A percentile compares a stretch with the other conserved stretches of the same genome.
Conservation (phyloP, 2,329 filamentous ascomycete species). For the Pseudogymnoascus sp. region DNA sequence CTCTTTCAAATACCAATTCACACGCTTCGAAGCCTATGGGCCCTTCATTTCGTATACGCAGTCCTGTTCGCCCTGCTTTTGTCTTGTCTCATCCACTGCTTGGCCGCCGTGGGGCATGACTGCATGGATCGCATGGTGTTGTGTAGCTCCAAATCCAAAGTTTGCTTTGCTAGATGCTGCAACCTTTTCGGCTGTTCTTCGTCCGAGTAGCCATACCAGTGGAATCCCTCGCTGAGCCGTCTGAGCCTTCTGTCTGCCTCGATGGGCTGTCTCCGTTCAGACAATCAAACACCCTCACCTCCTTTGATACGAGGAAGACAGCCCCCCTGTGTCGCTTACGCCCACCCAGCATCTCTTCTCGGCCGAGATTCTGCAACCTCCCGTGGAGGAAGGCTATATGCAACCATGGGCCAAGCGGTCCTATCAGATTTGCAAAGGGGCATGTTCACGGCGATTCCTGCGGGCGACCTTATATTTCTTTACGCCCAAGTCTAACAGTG, state of each 20-base stretch:
- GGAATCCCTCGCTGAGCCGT: background rate
- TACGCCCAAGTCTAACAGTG: background rate
- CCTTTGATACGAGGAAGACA: background rate
- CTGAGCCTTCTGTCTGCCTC: background rate
- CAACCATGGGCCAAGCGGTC: background rate
- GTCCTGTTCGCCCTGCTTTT: background rate
- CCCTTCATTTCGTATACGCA: background rate
- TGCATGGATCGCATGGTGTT: background rate
- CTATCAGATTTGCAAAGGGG: background rate
- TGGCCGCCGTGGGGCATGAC: background rate
- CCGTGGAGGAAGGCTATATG: background rate
- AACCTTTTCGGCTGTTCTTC: background rate
- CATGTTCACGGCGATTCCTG: background rate
- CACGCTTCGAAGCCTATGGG: background rate
- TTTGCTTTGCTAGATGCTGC: background rate
- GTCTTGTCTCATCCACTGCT: background rate
- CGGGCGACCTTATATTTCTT: background rate
- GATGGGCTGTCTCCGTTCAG: background rate
- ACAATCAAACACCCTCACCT: background rate
- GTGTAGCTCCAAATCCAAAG: background rate
- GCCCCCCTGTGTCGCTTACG: background rate
- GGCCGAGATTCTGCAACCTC: background rate
- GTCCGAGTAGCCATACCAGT: background rate
- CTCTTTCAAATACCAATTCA: background rate
- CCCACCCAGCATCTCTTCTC: background rate